Evolutionary conservation across 495 filamentous ascomycete species (phyloP).

Genomic region (Hypomontagnella monticulosa): DNA sequence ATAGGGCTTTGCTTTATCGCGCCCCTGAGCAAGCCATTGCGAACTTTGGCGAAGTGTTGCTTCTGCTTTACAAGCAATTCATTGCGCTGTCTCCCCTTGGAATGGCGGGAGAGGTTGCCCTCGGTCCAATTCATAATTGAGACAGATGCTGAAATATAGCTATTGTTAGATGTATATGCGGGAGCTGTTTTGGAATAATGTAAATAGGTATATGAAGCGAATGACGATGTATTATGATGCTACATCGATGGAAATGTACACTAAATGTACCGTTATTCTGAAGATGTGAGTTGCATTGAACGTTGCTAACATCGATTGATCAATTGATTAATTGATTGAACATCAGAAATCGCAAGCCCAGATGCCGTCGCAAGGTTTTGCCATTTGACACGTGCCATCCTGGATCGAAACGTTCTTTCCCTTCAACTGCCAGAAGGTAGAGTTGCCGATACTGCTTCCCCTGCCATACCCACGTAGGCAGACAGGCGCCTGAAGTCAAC

Average conservation of each 20-base stretch:
- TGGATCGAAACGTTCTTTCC: no score
- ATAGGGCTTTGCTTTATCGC: constrained; percentile 32
- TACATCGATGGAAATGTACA: neutral
- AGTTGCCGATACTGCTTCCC: no score
- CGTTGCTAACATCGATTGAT: neutral
- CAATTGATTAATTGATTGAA: neutral
- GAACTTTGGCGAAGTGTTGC: constrained; percentile 54
- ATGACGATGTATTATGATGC: constrained; percentile 18
- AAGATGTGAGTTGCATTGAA: constrained; percentile 9
- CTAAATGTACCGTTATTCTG: neutral
- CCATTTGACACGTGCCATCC: neutral
- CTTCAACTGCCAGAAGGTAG: no score
- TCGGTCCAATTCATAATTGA: constrained; percentile 59
- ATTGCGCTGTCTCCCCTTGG: constrained; percentile 47
- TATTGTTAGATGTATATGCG: constrained; percentile 14
- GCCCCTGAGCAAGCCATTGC: constrained; percentile 34
- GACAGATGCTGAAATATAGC: constrained; percentile 7
- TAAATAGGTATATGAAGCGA: constrained; percentile 2
- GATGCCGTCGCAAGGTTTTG: neutral
- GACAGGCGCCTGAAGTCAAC: no score
- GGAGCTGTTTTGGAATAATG: neutral
- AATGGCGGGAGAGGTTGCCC: constrained; percentile 52
- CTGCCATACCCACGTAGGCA: no score
- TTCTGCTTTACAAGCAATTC: constrained; percentile 50
- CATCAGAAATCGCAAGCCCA: neutral